A percentile compares a stretch with the other conserved stretches of the same genome.
phyloP scores from a whole-genome alignment of 306 rosid species.

The Quercus ilex region DNA sequence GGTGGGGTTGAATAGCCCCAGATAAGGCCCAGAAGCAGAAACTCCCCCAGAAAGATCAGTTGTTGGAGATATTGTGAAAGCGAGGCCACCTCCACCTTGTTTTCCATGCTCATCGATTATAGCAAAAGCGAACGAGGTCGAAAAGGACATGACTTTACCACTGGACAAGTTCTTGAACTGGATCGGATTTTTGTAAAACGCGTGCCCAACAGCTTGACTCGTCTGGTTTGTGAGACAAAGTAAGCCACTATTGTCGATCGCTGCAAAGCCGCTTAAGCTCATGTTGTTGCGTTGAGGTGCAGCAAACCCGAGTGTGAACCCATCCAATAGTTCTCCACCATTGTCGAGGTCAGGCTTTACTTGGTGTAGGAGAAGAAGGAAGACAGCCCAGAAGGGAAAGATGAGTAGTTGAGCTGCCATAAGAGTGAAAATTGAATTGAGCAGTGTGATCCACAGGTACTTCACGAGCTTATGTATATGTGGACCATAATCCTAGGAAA shows the following conservation, averaged over 20 bases:
- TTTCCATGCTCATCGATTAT: not conserved
- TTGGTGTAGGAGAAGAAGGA: constrained; percentile 12
- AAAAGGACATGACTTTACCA: not conserved
- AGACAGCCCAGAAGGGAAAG: constrained; percentile 10
- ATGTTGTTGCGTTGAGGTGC: constrained; percentile 26
- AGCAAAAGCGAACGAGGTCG: constrained; percentile 9
- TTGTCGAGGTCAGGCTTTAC: constrained; percentile 23
- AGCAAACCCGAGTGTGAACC: constrained; percentile 23
- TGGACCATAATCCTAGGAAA: too few relatives aligned
- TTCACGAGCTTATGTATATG: too few relatives aligned
- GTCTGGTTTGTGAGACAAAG: constrained; percentile 33
- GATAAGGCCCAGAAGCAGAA: constrained; percentile 19
- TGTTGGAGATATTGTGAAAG: not conserved
- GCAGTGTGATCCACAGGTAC: not conserved
- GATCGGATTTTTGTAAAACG: not conserved
- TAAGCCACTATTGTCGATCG: constrained; percentile 26
- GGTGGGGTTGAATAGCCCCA: constrained; percentile 27
- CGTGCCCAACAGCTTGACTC: constrained; percentile 10
- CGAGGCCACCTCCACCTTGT: constrained; percentile 2
- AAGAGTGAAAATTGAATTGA: not conserved
- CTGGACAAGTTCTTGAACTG: constrained; percentile 10
- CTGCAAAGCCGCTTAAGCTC: constrained; percentile 40
- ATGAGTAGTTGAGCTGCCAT: constrained; percentile 29
- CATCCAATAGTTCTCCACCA: not conserved
- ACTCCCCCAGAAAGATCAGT: not conserved